phyloP scores from a whole-genome alignment of 805 yeast species.

The Schizosaccharomyces pombe region DNA sequence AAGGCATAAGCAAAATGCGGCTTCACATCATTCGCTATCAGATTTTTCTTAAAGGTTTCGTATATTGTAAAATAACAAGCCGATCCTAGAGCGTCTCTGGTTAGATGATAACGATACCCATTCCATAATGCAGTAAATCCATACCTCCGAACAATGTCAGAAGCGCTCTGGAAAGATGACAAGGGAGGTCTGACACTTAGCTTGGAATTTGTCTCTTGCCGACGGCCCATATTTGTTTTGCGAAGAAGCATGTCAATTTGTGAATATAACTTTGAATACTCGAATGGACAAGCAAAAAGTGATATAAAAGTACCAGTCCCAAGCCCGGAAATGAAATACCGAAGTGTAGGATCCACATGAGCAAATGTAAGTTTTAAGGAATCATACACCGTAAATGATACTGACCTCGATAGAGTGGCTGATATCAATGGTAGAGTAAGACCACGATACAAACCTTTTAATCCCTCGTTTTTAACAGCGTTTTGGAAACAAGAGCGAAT shows the following conservation, averaged over 20 bases:
- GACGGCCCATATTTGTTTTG: constrained; percentile 11
- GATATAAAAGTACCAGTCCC: constrained; percentile 33
- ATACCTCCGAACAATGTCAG: constrained; percentile 30
- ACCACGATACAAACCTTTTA: constrained; percentile 52
- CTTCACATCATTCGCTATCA: constrained; percentile 13
- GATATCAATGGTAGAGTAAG: constrained; percentile 12
- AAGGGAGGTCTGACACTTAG: constrained; percentile 8
- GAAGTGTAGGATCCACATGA: neutral
- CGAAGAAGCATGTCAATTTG: constrained; percentile 32
- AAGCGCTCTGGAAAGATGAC: constrained; percentile 24
- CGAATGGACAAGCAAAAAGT: constrained; percentile 57
- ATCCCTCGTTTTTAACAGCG: constrained; percentile 39
- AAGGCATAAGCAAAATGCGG: constrained; percentile 28
- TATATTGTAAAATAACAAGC: constrained; percentile 55
- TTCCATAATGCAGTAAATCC: constrained; percentile 39
- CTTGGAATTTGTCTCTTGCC: neutral
- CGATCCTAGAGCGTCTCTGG: constrained; percentile 47
- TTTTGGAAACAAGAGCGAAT: constrained; percentile 32
- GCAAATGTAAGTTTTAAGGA: constrained; percentile 3
- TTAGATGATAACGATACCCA: constrained; percentile 20
- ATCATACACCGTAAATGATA: constrained; percentile 39
- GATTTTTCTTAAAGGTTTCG: constrained; percentile 36
- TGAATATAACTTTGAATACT: constrained; percentile 57
- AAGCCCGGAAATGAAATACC: constrained; percentile 28
- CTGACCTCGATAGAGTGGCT: constrained; percentile 28